These are phyloP conservation scores for Alloascoidea hylecoeti DNA, from an alignment of 805 yeast species.

Conservation along the genomic window DNA sequence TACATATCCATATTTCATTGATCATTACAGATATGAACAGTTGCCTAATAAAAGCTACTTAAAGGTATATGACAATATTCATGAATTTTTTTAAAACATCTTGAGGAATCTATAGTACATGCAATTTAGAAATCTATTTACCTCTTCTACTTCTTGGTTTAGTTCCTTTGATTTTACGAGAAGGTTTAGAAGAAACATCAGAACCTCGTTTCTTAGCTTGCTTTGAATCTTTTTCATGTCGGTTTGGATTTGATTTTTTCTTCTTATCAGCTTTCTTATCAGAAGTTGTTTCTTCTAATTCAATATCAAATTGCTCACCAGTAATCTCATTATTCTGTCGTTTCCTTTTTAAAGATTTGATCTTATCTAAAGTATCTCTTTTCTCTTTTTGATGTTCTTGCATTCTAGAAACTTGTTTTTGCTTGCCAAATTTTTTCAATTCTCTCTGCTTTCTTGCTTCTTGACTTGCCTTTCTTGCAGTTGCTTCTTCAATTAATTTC, in stretches of 20 bases:
- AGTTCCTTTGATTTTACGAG: slow-evolving; percentile 34
- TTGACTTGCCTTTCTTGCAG: slow-evolving; percentile 69
- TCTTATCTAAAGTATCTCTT: slow-evolving; percentile 78
- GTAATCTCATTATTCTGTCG: slow-evolving; percentile 63
- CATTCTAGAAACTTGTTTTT: slow-evolving; percentile 85
- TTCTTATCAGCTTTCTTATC: slow-evolving; percentile 8
- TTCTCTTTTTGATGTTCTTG: slow-evolving; percentile 91
- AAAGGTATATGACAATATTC: too few species aligned
- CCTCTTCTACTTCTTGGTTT: slow-evolving; percentile 28
- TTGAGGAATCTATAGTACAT: too few species aligned
- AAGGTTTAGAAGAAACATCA: slow-evolving; percentile 46
- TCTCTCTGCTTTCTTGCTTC: slow-evolving; percentile 92
- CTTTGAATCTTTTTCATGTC: not conserved
- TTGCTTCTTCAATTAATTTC: slow-evolving; percentile 63
- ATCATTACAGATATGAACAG: too few species aligned
- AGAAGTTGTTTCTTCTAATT: slow-evolving; percentile 82
- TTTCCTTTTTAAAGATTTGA: slow-evolving; percentile 83
- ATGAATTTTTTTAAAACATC: too few species aligned
- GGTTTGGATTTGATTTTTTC: not conserved
- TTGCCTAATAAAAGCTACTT: too few species aligned
- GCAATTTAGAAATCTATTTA: slow-evolving; percentile 16
- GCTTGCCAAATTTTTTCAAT: slow-evolving; percentile 93
- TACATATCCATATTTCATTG: too few species aligned
- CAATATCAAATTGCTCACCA: slow-evolving; percentile 74
- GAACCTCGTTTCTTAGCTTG: slow-evolving; percentile 60